Evolutionary conservation across 2,329 filamentous ascomycete species (phyloP), one percentile per base, ranked within the genome.

Genomic region (Fusarium zealandicum): DNA sequence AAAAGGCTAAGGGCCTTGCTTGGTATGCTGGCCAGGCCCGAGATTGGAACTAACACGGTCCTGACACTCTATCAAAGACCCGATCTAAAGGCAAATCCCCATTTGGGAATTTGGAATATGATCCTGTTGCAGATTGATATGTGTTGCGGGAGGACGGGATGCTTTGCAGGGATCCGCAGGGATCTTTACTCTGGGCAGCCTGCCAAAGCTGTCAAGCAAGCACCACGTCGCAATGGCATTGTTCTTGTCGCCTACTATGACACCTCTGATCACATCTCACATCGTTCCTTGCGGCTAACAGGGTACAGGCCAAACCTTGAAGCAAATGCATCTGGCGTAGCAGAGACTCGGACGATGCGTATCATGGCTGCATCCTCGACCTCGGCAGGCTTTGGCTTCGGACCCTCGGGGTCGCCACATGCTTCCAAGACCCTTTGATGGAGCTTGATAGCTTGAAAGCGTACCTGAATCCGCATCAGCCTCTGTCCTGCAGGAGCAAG

Each of bases 71-170:
- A 49, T 16, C 40, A 54, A 18, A 40, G 33, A 20, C 43, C 43
- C 20, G 46, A 40, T 18, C 40, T 27, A 36, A 33, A 44, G 43
- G 25, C 18, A 22, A 32, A 32, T 32, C n/a, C 27, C 18, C 35
- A 18, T 35, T 32, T n/a, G 8, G 32, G 17, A 37, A 63, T 63
- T 53, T 60, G 51, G 51, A 63, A 60, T 60, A 32, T 40, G 33
- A 18, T 11, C 31, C 30, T 30, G 43, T 33, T 44, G 25, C 27
- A 43, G 18, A 55, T 57, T 40, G 43, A 45, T 41, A 36, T 46
- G 16, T 63, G 51, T 57, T 51, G 43, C 54, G 40, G 28, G 50
- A 46, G 46, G 33, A 41, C 38, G 36, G 30, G 37, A 31, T 52
- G 32, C 28, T 36, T 40, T 30, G 12, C 30, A 59, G 25, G 31